These are phyloP conservation scores for Boletus vermiculosoides DNA, from an alignment of 768 basidiomycete genomes.

Conservation along the genomic window DNA sequence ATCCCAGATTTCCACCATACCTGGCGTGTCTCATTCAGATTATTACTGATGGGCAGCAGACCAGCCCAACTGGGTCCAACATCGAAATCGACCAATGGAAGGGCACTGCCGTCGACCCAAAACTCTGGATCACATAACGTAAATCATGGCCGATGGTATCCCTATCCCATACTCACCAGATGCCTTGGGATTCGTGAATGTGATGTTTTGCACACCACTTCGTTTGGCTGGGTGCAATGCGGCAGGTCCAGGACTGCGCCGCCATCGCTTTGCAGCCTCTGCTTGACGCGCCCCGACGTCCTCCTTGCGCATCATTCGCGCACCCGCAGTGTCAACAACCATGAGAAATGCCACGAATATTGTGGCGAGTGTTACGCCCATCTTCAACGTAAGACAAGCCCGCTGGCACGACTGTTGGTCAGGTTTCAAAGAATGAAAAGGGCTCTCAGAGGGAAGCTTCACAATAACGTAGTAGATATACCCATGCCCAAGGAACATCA, in stretches of 20 bases:
- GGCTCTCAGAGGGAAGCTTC: background rate
- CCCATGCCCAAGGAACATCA: no score
- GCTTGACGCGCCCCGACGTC: constrained; percentile 45
- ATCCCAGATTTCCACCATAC: constrained; percentile 28
- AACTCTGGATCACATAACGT: constrained; percentile 46
- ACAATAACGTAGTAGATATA: background rate
- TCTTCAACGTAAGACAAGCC: background rate
- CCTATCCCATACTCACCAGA: constrained; percentile 42
- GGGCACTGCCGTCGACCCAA: constrained; percentile 61
- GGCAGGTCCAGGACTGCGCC: constrained; percentile 3
- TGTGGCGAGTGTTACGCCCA: constrained; percentile 14
- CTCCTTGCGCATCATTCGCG: constrained; percentile 34
- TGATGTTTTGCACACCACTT: constrained; percentile 57
- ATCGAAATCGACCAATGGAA: constrained; percentile 71
- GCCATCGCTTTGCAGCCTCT: constrained; percentile 47
- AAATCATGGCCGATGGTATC: background rate
- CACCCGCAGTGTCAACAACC: constrained; percentile 1
- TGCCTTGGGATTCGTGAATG: constrained; percentile 65
- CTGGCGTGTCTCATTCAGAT: constrained; percentile 64
- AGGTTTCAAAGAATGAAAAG: background rate
- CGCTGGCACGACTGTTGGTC: background rate
- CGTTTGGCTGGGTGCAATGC: constrained; percentile 1
- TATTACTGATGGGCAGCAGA: constrained; percentile 63
- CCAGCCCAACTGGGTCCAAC: constrained; percentile 77
- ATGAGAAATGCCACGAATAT: constrained; percentile 12